Base-by-base conservation (phyloP, 1,284 basidiomycete species). In the Omphalotus olearius region DNA sequence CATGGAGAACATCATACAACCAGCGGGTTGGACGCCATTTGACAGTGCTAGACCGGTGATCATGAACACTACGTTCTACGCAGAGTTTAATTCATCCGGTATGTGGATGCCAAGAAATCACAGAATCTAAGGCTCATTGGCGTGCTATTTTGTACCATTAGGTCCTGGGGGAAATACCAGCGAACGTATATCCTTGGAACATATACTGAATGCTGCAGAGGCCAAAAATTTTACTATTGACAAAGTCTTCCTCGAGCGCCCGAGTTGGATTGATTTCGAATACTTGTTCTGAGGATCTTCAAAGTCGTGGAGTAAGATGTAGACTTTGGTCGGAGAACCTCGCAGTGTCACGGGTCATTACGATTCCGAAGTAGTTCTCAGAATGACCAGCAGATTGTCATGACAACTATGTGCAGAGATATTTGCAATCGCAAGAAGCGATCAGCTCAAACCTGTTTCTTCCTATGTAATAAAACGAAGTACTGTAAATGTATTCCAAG, bases 1-100 rank as follows among this genome's bases (percentile, higher is more conserved):
- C 57, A 85, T 85, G 83, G 83, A 85, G 49, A 69, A 78, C 2
- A 80, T 73, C 54, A 72, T 85, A 40, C 50, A 67, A 6, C 73
- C 80, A 0, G 66, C 59, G 10, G 81, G 83, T 1, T 85, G 75
- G 66, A 75, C 63, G 1, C 67, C 79, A 0, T 85, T 80, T 56
- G 66, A 68, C 53, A 69, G 69, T 52, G 69, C 67, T 10, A 81
- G 79, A 42, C 69, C 66, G 0, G 64, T 68, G 2, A 77, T 83
- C 37, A 67, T 75, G 53, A 74, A 75, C 56, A 82, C 82, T 3
- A 78, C 75, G 0, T 82, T 78, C 59, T 85, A 77, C 46, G 83
- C 82, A 0, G 83, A 85, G 61, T 83, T 66, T 54, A 65, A 71
- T 17, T 83, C 82, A 1, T 68, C 66, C 16, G 82, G 82, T 78